Percentiles rank a stretch among this genome's conserved stretches.
Conservation (phyloP, 306 rosid genomes). For the Ziziphus jujuba region DNA sequence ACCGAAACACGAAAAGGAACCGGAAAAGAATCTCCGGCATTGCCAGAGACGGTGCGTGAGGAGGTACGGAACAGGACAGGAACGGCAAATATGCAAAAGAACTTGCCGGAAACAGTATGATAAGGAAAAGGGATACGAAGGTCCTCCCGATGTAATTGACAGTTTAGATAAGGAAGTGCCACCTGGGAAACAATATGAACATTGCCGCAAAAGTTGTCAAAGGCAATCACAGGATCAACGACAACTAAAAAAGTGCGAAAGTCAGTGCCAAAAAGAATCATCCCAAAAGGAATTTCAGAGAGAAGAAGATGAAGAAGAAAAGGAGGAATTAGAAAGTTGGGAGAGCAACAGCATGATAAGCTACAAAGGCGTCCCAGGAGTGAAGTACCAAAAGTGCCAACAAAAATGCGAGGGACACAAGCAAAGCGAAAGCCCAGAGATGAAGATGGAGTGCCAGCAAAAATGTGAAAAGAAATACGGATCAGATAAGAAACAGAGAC, state of each 20-base stretch:
- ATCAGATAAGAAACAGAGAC: too few species aligned
- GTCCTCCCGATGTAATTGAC: not conserved
- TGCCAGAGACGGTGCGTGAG: not conserved
- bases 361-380: not conserved
- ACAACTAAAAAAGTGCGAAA: not conserved
- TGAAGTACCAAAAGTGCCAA: constrained; percentile 7
- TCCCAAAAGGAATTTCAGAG: not conserved
- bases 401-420: constrained; percentile 4
- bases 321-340: not conserved
- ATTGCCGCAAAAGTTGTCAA: constrained; percentile 15
- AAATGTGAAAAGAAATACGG: not conserved
- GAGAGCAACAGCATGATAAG: constrained; percentile 1
- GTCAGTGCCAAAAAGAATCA: not conserved
- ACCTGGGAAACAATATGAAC: not conserved
- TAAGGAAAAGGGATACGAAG: not conserved
- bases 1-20: too few species aligned
- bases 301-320: not conserved
- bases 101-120: not conserved
- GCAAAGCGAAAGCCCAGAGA: constrained; percentile 12
- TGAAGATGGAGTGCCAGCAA: constrained; percentile 10
- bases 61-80: not conserved
- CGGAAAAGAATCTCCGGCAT: not conserved
- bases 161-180: too few species aligned
- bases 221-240: not conserved
- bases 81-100: not conserved